Evolutionary conservation across 257 asterid genomes (phyloP).

Genomic region (Salvia miltiorrhiza): DNA sequence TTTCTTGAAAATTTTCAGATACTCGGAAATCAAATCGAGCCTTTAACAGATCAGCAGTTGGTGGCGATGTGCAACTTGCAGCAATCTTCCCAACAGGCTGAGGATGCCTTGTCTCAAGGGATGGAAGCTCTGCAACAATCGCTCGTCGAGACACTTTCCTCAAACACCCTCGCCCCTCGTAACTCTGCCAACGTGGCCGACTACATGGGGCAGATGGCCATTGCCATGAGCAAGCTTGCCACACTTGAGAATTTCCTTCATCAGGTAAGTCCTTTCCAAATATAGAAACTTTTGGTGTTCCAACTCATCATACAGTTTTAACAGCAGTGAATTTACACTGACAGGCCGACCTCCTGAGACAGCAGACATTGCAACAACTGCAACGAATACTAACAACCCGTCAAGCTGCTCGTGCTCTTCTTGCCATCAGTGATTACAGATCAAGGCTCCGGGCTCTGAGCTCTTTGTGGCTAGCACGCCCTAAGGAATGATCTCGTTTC

Average conservation of each 20-base stretch:
- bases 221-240: constrained; percentile 75
- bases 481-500: constrained; percentile 45
- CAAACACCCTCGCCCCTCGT: constrained; percentile 42
- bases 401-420: constrained; percentile 91
- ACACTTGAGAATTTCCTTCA: constrained; percentile 67
- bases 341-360: constrained; percentile 89
- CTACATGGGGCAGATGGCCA: constrained; percentile 88
- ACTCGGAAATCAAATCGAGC: constrained; percentile 75
- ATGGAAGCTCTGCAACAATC: constrained; percentile 90
- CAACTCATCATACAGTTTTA: background rate
- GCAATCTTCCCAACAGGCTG: constrained; percentile 90
- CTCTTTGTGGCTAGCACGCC: constrained; percentile 84
- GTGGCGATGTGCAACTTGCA: constrained; percentile 69
- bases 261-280: constrained; percentile 42
- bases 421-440: constrained; percentile 75
- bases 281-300: background rate
- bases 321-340: background rate
- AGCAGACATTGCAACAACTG: constrained; percentile 80
- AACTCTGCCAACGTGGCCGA: constrained; percentile 59
- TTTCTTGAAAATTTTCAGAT: constrained; percentile 42
- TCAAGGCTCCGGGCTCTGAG: constrained; percentile 82
- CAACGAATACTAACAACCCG: constrained; percentile 83
- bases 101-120: constrained; percentile 95
- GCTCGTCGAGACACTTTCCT: constrained; percentile 73
- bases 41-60: constrained; percentile 77